Evolutionary conservation across 805 yeast genomes (phyloP).

Genomic region (Yamadazyma phyllophila): DNA sequence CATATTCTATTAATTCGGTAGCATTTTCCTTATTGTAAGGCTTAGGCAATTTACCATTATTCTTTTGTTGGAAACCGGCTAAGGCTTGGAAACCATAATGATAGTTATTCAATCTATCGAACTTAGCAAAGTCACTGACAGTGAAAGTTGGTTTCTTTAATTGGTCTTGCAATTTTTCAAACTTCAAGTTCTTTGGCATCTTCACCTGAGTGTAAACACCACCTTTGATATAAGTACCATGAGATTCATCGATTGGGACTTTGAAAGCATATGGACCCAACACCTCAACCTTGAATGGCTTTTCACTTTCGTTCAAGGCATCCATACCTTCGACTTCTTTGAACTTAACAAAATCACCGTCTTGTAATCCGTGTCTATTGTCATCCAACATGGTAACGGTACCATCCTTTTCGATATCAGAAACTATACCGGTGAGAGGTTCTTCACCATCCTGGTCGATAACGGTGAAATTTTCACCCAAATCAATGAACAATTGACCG

Average conservation of each 20-base stretch:
- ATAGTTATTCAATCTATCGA: conserved; percentile 85
- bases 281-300: conserved; percentile 73
- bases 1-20: conserved; percentile 56
- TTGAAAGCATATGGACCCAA: conserved; percentile 94
- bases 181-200: conserved; percentile 64
- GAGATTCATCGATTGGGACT: conserved; percentile 49
- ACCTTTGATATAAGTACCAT: conserved; percentile 72
- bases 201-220: conserved; percentile 93
- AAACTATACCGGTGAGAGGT: conserved; percentile 79
- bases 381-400: conserved; percentile 93
- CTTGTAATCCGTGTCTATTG: conserved; percentile 88
- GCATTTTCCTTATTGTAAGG: conserved; percentile 79
- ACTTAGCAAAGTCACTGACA: conserved; percentile 87
- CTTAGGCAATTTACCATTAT: conserved; percentile 68
- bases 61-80: conserved; percentile 63
- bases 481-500: conserved; percentile 86
- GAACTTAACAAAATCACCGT: conserved; percentile 86
- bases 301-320: conserved; percentile 64
- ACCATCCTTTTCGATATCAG: conserved; percentile 84
- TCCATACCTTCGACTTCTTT: conserved; percentile 81
- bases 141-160: conserved; percentile 74
- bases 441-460: conserved; percentile 92
- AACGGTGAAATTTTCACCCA: conserved; percentile 78
- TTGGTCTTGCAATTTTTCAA: conserved; percentile 63
- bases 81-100: conserved; percentile 93